Percentiles rank a stretch among this genome's conserved stretches.
Conservation (phyloP, 2,329 filamentous ascomycete species). For the Botrytis fragariae region DNA sequence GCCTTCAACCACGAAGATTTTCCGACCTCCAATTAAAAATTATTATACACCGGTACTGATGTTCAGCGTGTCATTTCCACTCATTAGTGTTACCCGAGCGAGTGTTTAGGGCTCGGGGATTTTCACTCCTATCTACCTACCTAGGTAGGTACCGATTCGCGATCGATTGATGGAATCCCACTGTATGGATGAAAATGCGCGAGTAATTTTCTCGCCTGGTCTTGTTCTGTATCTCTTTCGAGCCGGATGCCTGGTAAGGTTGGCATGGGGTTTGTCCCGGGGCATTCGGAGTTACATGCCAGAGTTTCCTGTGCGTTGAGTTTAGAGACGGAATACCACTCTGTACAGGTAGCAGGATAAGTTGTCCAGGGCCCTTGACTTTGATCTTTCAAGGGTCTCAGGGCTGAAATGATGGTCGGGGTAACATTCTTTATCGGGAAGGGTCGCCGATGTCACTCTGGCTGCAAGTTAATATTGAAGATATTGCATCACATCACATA, state of each 20-base stretch:
- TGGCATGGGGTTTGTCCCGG: not conserved
- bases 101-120: not conserved
- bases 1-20: not conserved
- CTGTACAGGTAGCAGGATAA: not conserved
- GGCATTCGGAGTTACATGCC: not conserved
- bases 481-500: not conserved
- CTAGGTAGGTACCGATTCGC: not conserved
- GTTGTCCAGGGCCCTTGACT: not conserved
- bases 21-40: not conserved
- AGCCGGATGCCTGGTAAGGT: not conserved
- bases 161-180: not conserved
- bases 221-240: not conserved
- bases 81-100: not conserved
- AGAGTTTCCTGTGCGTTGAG: not conserved
- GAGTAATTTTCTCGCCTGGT: not conserved
- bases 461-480: not conserved
- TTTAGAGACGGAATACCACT: not conserved
- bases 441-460: conserved; percentile 10
- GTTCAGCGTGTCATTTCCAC: not conserved
- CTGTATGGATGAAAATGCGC: not conserved
- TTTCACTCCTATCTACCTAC: not conserved
- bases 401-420: not conserved
- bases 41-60: not conserved
- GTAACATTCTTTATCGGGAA: not conserved
- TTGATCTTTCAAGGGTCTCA: not conserved